Evolutionary conservation across 1,284 basidiomycete species (phyloP), one percentile per base, ranked within the genome.

Genomic region (Rhodotorula sp.): DNA sequence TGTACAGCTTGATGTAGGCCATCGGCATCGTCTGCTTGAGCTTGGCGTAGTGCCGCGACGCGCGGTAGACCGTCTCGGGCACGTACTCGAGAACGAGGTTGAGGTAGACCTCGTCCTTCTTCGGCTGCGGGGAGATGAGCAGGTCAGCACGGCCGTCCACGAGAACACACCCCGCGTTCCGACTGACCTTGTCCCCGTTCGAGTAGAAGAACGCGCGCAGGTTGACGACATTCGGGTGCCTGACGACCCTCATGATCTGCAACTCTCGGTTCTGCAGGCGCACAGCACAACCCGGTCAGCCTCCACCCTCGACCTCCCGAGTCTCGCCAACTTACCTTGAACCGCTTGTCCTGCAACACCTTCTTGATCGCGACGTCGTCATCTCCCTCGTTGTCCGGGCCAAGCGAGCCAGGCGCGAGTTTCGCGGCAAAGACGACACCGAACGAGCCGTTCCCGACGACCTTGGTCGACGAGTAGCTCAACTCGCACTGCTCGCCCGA

Each of bases 21-120:
- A 94, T 97, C 36, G 95, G 95, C 92, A 99, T 99, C 70, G 92
- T 91, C 81, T 99, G 96, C 85, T 99, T 99, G 83, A 99, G 89
- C 84, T 99, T 99, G 79, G 94, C 91, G 82, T 98, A 99, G 84
- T 98, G 95, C 79, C 96, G 89, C 78, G 92, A 95, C 52, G 95
- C 94, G 79, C 95, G 91, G 84, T 99, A 99, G 69, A 99, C 96
- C 34, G 95, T 99, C 84, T 99, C 96, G 56, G 95, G 95, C 57
- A 99, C 94, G 82, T 93, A 99, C 87, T 99, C 95, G 79, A 97
- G 89, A 55, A 99, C 94, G 79, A 99, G 89, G 82, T 99, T 99
- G 79, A 99, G 89, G 84, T 96, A 99, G 67, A 99, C 94, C 85
- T 99, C 95, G 82, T 99, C 95, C 86, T 98, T 98, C 92, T 95